Percentiles rank a stretch among this genome's conserved stretches.
Conservation (phyloP, 805 yeast genomes). For the Alloascoidea africana region DNA sequence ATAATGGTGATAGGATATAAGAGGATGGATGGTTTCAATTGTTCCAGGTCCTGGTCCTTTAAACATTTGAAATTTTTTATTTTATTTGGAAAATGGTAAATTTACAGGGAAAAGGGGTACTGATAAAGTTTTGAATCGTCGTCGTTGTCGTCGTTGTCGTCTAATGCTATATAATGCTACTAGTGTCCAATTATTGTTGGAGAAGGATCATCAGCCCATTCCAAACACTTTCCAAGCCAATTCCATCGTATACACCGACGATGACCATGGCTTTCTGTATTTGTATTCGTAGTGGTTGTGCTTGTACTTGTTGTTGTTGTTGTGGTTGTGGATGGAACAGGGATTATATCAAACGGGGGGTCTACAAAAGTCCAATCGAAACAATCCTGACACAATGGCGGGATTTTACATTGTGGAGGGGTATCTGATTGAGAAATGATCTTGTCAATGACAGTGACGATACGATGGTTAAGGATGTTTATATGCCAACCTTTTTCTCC, state of each 20-base stretch:
- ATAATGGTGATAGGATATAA: no score
- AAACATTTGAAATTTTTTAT: no score
- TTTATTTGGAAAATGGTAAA: no score
- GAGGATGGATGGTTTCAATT: no score
- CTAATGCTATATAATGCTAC: no score
- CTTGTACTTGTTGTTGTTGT: conserved; percentile 19
- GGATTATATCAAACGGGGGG: conserved; percentile 21
- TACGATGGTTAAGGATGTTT: conserved; percentile 74
- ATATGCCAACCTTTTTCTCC: conserved; percentile 86
- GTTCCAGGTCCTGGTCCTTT: no score
- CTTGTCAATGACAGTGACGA: conserved; percentile 80
- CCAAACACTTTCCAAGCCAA: conserved; percentile 9
- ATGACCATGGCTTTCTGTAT: conserved; percentile 11
- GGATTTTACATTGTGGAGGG: conserved; percentile 58
- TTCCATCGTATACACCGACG: conserved; percentile 15
- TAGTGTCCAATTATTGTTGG: no score
- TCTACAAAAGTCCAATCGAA: conserved; percentile 72
- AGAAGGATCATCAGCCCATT: background rate
- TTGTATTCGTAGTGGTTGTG: conserved; percentile 21
- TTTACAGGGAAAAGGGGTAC: no score
- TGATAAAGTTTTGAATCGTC: no score
- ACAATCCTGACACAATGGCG: conserved; percentile 83
- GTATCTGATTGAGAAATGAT: conserved; percentile 57
- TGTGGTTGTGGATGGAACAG: conserved; percentile 12
- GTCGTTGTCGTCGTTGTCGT: no score